Evolutionary conservation across 169 alveolate species (phyloP).

Genomic region (Plasmodium falciparum): DNA sequence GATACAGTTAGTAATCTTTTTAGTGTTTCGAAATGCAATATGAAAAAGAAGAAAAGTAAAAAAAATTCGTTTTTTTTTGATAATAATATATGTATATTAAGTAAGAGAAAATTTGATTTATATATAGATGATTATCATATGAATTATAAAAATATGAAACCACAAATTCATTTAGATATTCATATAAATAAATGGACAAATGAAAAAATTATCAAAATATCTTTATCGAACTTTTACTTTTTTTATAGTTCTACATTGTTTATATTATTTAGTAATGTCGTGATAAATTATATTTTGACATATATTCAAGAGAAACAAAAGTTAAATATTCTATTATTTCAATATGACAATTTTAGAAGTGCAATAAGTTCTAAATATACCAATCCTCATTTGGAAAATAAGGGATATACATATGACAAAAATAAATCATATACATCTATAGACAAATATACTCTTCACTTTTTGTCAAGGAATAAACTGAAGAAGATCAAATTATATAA

Average conservation of each 20-base stretch:
- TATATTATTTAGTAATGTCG: conserved; percentile 31
- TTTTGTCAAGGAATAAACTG: not conserved
- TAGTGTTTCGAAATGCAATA: conserved; percentile 41
- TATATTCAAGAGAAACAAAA: conserved; percentile 67
- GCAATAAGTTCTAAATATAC: too few relatives aligned
- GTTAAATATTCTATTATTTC: not conserved
- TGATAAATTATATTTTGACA: conserved; percentile 39
- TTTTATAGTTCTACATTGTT: conserved; percentile 70
- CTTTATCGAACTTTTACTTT: conserved; percentile 42
- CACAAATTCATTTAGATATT: conserved; percentile 58
- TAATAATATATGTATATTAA: conserved; percentile 47
- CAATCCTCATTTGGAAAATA: too few relatives aligned
- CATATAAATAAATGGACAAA: conserved; percentile 34
- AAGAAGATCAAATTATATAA: not conserved
- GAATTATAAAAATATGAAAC: conserved; percentile 9
- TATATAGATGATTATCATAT: conserved; percentile 38
- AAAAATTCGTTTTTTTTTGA: conserved; percentile 11
- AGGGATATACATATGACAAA: too few relatives aligned
- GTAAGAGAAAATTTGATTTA: conserved; percentile 48
- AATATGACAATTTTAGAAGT: not conserved
- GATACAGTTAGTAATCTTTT: conserved; percentile 52
- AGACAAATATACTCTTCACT: too few relatives aligned
- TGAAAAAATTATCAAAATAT: conserved; percentile 28
- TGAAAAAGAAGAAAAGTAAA: conserved; percentile 13
- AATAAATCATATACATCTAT: too few relatives aligned